Base-by-base conservation (phyloP, 768 basidiomycete genomes). In the Amanita fuliginea region DNA sequence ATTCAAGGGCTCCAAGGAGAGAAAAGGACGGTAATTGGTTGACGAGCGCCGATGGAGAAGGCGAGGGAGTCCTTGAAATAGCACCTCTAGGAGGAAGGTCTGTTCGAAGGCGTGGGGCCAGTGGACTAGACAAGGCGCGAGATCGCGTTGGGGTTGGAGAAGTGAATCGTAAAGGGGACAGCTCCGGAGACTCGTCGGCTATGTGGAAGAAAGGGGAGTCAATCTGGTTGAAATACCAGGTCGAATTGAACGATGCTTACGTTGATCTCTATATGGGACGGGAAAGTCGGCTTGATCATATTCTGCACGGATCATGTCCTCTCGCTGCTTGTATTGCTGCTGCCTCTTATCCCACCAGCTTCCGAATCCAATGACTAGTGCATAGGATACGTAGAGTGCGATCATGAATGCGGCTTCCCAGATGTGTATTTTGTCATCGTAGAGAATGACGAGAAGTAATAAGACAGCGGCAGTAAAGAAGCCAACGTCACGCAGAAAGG, bases 1-100 rank as follows among this genome's bases (percentile, higher is more conserved):
- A 99, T 64, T 99, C 96, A 39, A 99, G 77, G 0, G 96, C 96
- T 7, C 95, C 91, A 4, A 98, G 78, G 1, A 99, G 76, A 2
- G 95, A 97, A 58, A 91, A 91, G 0, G 86, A 88, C 2, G 86
- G 86, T 65, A 90, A 75, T 53, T 78, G 76, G 8, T 65, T 62
- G 33, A 69, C 63, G 41, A 55, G 68, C 52, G 19, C 72, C 52
- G 56, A 62, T 21, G 62, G 66, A 6, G 71, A 59, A 5, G 78
- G 76, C 1, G 83, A 77, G 10, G 77, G 70, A 6, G 78, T 70
- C 21, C 70, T 73, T 11, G 77, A 70, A 47, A 67, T 65, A 7
- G 75, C 61, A 0, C 39, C 13, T 16, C 66, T 68, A 28, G 59
- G 60, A 7, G 75, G 70, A 46, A 69, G 52, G 51, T 62, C 55